Base-by-base conservation (phyloP, 495 filamentous ascomycete species). In the Tuber umbilicatum region DNA sequence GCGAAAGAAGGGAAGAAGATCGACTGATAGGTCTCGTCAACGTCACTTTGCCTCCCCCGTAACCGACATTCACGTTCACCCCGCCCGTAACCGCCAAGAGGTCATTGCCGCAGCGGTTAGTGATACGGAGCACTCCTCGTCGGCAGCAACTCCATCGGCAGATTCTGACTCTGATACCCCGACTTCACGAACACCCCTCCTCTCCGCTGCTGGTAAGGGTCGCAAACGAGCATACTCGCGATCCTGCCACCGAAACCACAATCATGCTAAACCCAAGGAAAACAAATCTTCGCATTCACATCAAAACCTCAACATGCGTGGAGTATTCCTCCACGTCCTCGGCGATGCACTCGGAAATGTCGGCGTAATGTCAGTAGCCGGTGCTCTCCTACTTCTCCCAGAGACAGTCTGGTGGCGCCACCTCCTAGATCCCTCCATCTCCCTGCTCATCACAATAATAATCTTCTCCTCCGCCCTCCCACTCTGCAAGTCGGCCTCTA, bases 291-390 rank as follows among this genome's bases (percentile, higher is more conserved):
- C 88, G 64, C 93, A 96, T 84, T 90, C 85, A 27, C 94, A 97
- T 81, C 87, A 85, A 43, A 95, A 98, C 79, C 91, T 98, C 83
- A 97, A 97, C 84, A 98, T 99, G 95, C 92, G 93, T 40, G 95
- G 94, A 78, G 94, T 99, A 84, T 90, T 99, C 83, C 88, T 99
- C 10, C 95, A 99, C 81, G 95, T 99, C 45, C 88, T 97, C 84
- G 95, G 95, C 31, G 95, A 99, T 84, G 95, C 95, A 0, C 89
- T 99, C 12, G 96, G 96, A 75, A 99, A 99, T 78, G 89, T 99
- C 71, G 95, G 96, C 76, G 95, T 99, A 72, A 99, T 99, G 70
- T 86, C 86, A n/a, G 93, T 94, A 10, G 95, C 95, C 0, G 88
- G 97, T 21, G 85, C 97, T 74, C 97, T 99, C 83, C 97, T 94